phyloP scores from a whole-genome alignment of 2,329 filamentous ascomycete species.

The Sclerotinia glacialis region DNA sequence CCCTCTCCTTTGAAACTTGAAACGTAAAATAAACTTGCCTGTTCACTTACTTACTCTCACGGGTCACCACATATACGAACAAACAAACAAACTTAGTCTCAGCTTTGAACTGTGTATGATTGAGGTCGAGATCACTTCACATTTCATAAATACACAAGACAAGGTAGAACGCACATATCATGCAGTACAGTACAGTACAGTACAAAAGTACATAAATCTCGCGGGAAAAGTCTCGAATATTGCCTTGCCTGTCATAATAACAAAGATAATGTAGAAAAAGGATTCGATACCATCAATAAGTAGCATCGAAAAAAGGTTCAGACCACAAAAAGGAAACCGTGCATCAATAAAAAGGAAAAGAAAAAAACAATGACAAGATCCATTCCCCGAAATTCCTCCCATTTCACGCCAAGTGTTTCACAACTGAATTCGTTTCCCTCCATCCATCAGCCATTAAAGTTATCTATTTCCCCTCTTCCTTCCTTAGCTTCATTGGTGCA shows the following conservation, averaged over 20 bases:
- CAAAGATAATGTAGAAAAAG: slow-evolving; percentile 24
- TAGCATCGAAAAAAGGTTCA: slow-evolving; percentile 20
- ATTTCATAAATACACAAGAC: background rate
- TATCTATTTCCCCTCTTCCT: slow-evolving; percentile 31
- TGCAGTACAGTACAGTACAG: slow-evolving; percentile 9
- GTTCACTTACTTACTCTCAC: background rate
- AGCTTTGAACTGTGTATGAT: background rate
- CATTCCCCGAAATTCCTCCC: slow-evolving; percentile 28
- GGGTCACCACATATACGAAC: background rate
- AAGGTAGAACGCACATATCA: slow-evolving; percentile 8
- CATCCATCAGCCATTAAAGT: slow-evolving; percentile 35
- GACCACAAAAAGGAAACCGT: slow-evolving; percentile 20
- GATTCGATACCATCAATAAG: slow-evolving; percentile 11
- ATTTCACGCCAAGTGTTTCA: slow-evolving; percentile 34
- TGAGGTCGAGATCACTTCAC: background rate
- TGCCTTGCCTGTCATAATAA: slow-evolving; percentile 27
- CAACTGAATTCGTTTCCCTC: slow-evolving; percentile 28
- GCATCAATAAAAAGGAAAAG: slow-evolving; percentile 22
- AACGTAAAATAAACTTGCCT: background rate
- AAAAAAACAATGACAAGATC: slow-evolving; percentile 24
- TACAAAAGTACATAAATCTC: slow-evolving; percentile 15
- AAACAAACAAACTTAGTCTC: background rate
- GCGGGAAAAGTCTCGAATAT: slow-evolving; percentile 21
- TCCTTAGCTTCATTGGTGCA: slow-evolving; percentile 23
- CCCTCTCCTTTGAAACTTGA: background rate